These are phyloP conservation scores for Arctium lappa DNA, from an alignment of 129 eudicot species.

Conservation along the genomic window DNA sequence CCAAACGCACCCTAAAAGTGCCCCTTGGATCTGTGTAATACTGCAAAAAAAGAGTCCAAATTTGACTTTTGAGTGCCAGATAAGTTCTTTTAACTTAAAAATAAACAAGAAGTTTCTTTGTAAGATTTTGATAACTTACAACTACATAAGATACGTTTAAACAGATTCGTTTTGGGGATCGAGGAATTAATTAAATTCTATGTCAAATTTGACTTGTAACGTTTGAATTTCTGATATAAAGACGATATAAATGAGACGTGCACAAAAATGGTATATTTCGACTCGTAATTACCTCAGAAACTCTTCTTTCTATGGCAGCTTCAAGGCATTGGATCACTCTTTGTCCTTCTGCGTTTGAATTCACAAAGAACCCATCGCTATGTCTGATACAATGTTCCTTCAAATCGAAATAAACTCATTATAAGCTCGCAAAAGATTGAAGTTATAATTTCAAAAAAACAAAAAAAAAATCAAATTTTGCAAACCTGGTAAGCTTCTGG, in stretches of 20 bases:
- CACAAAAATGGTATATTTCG: constrained; percentile 1
- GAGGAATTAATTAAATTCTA: too few relatives aligned
- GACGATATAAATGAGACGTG: background rate
- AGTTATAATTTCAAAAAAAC: background rate
- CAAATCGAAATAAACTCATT: constrained; percentile 3
- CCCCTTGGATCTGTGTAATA: constrained; percentile 2
- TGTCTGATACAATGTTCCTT: constrained; percentile 91
- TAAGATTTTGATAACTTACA: background rate
- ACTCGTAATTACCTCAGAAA: constrained; percentile 65
- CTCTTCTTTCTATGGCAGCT: constrained; percentile 95
- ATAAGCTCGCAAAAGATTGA: background rate
- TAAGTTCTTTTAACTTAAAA: background rate
- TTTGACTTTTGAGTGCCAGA: constrained; percentile 8
- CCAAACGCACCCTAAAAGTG: background rate
- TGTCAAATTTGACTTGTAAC: background rate
- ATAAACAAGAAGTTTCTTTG: background rate
- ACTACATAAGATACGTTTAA: background rate
- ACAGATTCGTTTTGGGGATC: background rate
- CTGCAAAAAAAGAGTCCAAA: background rate
- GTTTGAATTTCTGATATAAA: background rate
- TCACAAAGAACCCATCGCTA: constrained; percentile 84
- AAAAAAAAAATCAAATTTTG: background rate
- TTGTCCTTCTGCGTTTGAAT: constrained; percentile 93
- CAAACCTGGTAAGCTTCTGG: constrained; percentile 85
- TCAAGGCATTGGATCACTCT: constrained; percentile 95